Percentiles rank a stretch among this genome's conserved stretches.
Conservation (phyloP, 495 filamentous ascomycete genomes). For the Hypoxylon intermedium region DNA sequence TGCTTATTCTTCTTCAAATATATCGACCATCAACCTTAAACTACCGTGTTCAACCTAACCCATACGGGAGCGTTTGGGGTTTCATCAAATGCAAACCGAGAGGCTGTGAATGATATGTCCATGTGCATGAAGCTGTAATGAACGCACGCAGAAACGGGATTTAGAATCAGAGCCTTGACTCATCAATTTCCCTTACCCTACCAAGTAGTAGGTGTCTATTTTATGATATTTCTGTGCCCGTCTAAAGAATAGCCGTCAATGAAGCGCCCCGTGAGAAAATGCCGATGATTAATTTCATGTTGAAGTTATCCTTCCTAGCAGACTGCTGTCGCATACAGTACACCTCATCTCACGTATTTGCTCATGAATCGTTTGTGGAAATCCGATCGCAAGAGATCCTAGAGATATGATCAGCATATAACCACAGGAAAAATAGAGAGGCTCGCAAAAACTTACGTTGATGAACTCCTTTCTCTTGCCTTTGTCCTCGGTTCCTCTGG, state of each 20-base stretch:
- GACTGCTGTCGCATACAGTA: constrained; percentile 9
- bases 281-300: background rate
- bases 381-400: constrained; percentile 92
- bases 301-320: background rate
- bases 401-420: constrained; percentile 28
- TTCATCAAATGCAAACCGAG: too few relatives aligned
- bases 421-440: background rate
- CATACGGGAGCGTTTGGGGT: too few relatives aligned
- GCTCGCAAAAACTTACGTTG: constrained; percentile 66
- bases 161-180: too few relatives aligned
- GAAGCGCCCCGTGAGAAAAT: background rate
- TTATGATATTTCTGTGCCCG: background rate
- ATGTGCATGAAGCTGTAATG: too few relatives aligned
- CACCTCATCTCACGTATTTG: constrained; percentile 59
- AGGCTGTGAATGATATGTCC: too few relatives aligned
- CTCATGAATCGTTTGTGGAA: constrained; percentile 99
- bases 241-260: too few relatives aligned
- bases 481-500: constrained; percentile 90
- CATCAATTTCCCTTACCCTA: too few relatives aligned
- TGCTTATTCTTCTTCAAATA: too few relatives aligned
- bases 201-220: background rate
- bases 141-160: too few relatives aligned
- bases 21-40: too few relatives aligned
- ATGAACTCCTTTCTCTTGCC: constrained; percentile 93
- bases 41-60: too few relatives aligned